Base-by-base conservation (phyloP, 2,329 filamentous ascomycete genomes). In the Fonsecaea pedrosoi region DNA sequence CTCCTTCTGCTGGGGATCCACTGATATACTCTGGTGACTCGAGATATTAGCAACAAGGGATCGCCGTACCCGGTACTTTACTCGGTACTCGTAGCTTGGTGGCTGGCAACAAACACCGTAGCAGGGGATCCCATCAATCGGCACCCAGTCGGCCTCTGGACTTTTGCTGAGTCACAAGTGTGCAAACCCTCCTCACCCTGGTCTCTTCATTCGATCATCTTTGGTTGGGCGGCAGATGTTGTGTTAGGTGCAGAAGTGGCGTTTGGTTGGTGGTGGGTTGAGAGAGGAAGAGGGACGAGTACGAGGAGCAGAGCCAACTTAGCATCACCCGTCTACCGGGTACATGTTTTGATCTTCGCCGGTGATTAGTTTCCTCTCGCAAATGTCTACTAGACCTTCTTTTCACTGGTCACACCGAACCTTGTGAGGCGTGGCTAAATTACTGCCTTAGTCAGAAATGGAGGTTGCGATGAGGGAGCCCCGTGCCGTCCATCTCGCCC, bases 131-230 rank as follows among this genome's bases (percentile, higher is more conserved):
- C 25, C 25, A 25, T 25, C 25, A 25, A 25, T 25, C 25, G 25
- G 25, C 25, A 25, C 3, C 25, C 25, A 25, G 25, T 54, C 50
- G 60, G 61, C 54, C 54, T 50, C 4, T 30, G 42, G 38, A 15
- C 13, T 15, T 21, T 40, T 57, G 61, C 61, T 65, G 63, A 65
- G 57, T 65, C 63, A 65, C 25, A 25, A 25, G 57, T 54, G 57
- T 38, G 37, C 34, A 18, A 65, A 65, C 35, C 38, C 53, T n/a
- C n/a, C n/a, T n/a, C n/a, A n/a, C 62, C 30, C 25, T 45, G 40
- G 40, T 50, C 37, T 12, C 9, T 35, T 18, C 42, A 54, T 45
- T 35, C 32, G 45, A 54, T 35, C 21, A 37, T 63, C 53, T 40
- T 58, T 58, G 54, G 54, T 58, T 42, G 55, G 55, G 62, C 55